These are phyloP conservation scores for Sporobolomyces pararoseus DNA, from an alignment of 768 basidiomycete genomes.

Conservation along the genomic window DNA sequence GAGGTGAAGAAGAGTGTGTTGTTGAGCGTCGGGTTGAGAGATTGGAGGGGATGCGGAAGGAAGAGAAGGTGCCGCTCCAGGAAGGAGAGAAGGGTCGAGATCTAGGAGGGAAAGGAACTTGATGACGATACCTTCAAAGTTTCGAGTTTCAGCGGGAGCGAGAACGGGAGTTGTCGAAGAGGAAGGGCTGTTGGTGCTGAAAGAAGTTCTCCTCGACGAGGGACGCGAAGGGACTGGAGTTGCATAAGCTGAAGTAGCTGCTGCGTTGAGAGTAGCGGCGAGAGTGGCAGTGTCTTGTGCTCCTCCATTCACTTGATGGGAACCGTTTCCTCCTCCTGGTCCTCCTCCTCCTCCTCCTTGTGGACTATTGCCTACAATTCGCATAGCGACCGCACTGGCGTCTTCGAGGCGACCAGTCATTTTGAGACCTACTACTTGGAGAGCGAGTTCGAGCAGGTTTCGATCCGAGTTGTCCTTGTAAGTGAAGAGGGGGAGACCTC, in stretches of 20 bases:
- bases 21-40: slow-evolving; percentile 64
- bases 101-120: slow-evolving; percentile 78
- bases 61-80: slow-evolving; percentile 47
- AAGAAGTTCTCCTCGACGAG: slow-evolving; percentile 28
- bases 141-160: slow-evolving; percentile 42
- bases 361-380: slow-evolving; percentile 66
- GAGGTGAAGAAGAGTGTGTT: slow-evolving; percentile 85
- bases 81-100: slow-evolving; percentile 55
- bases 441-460: slow-evolving; percentile 89
- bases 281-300: slow-evolving; percentile 28
- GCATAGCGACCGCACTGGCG: slow-evolving; percentile 85
- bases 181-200: not conserved
- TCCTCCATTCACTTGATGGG: not conserved
- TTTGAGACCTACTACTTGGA: slow-evolving; percentile 91
- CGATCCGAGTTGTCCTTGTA: slow-evolving; percentile 88
- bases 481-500: slow-evolving; percentile 67
- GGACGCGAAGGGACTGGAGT: slow-evolving; percentile 27
- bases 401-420: slow-evolving; percentile 95
- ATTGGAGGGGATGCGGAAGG: slow-evolving; percentile 57
- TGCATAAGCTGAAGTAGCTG: slow-evolving; percentile 19
- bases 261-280: slow-evolving; percentile 32
- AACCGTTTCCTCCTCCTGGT: not conserved
- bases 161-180: not conserved
- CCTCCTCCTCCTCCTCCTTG: slow-evolving; percentile 54
- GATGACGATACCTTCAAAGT: slow-evolving; percentile 72